These are phyloP conservation scores for Boletus barrowsii DNA, from an alignment of 768 basidiomycete species.

Conservation along the genomic window DNA sequence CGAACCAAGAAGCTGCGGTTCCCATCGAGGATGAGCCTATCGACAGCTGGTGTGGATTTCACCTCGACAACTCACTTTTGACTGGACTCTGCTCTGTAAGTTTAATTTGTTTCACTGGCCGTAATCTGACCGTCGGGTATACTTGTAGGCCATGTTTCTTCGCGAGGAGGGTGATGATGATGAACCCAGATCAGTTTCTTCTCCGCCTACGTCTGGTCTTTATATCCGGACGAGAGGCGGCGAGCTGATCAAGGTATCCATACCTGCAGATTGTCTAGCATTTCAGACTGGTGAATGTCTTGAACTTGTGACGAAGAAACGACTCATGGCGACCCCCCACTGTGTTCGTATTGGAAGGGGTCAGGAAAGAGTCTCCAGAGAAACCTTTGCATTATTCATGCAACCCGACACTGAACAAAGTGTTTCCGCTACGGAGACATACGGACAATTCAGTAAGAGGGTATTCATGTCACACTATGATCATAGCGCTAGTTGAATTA, in stretches of 20 bases:
- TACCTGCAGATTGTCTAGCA: conserved; percentile 81
- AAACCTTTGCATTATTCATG: conserved; percentile 90
- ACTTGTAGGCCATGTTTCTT: conserved; percentile 77
- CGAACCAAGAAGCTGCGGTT: conserved; percentile 38
- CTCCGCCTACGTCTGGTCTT: conserved; percentile 77
- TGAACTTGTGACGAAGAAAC: conserved; percentile 79
- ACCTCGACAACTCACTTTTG: conserved; percentile 86
- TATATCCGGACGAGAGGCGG: conserved; percentile 88
- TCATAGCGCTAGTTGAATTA: conserved; percentile 20
- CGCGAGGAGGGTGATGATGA: conserved; percentile 39
- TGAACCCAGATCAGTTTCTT: conserved; percentile 49
- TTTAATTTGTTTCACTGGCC: background rate
- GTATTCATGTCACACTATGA: conserved; percentile 61
- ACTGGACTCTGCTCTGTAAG: conserved; percentile 90
- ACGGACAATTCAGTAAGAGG: conserved; percentile 86
- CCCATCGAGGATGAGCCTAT: conserved; percentile 58
- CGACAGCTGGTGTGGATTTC: conserved; percentile 94
- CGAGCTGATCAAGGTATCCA: conserved; percentile 75
- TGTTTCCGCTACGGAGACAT: conserved; percentile 69
- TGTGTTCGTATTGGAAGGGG: conserved; percentile 77
- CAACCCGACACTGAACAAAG: conserved; percentile 81
- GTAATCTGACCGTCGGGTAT: conserved; percentile 1
- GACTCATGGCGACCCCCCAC: conserved; percentile 89
- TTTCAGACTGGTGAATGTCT: conserved; percentile 98
- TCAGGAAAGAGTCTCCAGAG: conserved; percentile 59